Percentiles rank a stretch among this genome's conserved stretches.
Evolutionary conservation across 2,329 filamentous ascomycete species (phyloP).

Genomic region (Paramyrothecium roridum): DNA sequence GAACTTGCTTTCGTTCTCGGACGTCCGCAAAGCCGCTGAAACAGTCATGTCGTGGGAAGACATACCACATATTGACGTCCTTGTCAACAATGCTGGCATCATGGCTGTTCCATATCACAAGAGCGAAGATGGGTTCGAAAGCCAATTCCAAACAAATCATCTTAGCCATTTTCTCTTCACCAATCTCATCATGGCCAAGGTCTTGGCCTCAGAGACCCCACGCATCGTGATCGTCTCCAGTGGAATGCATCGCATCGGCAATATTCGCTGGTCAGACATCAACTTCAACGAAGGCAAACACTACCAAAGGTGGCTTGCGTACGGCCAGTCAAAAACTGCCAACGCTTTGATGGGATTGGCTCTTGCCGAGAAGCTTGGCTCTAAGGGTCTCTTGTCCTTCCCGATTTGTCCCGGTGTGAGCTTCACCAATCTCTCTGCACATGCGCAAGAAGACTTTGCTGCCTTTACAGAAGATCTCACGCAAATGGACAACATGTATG

Average conservation of each 20-base stretch:
- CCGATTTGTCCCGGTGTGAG: not conserved
- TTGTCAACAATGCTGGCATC: conserved; percentile 43
- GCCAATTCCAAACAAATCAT: conserved; percentile 2
- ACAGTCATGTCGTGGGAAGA: conserved; percentile 22
- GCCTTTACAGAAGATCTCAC: not conserved
- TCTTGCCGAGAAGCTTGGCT: conserved; percentile 10
- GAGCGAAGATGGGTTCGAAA: conserved; percentile 35
- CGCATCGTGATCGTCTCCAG: not conserved
- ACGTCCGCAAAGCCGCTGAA: conserved; percentile 31
- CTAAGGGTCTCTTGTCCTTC: conserved; percentile 5
- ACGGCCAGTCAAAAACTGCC: conserved; percentile 16
- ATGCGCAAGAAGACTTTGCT: not conserved
- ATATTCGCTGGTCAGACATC: not conserved
- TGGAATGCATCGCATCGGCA: not conserved
- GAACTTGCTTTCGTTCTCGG: conserved; percentile 32
- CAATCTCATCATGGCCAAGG: conserved; percentile 1
- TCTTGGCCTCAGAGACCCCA: not conserved
- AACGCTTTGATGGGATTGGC: conserved; percentile 11
- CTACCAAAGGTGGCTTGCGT: conserved; percentile 12
- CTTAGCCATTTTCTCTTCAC: conserved; percentile 4
- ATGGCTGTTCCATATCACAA: conserved; percentile 31
- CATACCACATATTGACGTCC: conserved; percentile 26
- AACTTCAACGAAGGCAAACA: conserved; percentile 5
- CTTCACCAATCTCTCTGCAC: not conserved
- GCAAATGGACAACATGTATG: not conserved